Evolutionary conservation across 805 yeast species (phyloP), one percentile per base, ranked within the genome.

Genomic region (Hyphopichia homilentoma): DNA sequence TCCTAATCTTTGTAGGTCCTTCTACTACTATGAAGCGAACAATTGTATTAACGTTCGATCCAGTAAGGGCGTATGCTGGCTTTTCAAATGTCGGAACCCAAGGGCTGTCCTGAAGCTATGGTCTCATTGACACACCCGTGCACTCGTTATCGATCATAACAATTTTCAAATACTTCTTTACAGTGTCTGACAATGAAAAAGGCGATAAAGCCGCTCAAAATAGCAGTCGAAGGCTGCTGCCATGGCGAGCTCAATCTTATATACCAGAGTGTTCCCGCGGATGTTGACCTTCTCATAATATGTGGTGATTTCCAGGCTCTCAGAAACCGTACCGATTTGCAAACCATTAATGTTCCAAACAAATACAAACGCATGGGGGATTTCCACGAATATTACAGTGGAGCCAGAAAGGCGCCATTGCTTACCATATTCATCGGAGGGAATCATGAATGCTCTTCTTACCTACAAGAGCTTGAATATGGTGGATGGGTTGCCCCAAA

Each of bases 401-500:
- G 90, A 1, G 42, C 47, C 13, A 63, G 59, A 29, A 54, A 33
- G 18, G 95, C 96, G 0, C 96, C 96, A 0, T 68, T 82, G 1
- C 57, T 78, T 20, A 90, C 97, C 0, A 44, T 93, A 0, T 83
- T 90, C 44, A 77, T 93, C 25, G 97, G 98, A 3, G 98, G 98
- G 0, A 93, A 93, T 57, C 98, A 93, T 50, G 98, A 93, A 52
- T 79, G 93, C 4, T 84, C 94, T 36, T 77, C 80, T 38, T 85
- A 84, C 52, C 51, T 93, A 40, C 64, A 73, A 39, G 87, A 84
- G 44, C 59, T 89, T 36, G 76, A 75, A 38, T 73, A 70, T 52
- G 98, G 98, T 8, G 98, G 98, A 0, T 93, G 90, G 85, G 89
- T 84, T 1, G 94, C 95, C 1, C 85, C 87, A 1, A 80, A 82